Evolutionary conservation across 2,329 filamentous ascomycete genomes (phyloP).

Genomic region (Tympanopsis confertula): DNA sequence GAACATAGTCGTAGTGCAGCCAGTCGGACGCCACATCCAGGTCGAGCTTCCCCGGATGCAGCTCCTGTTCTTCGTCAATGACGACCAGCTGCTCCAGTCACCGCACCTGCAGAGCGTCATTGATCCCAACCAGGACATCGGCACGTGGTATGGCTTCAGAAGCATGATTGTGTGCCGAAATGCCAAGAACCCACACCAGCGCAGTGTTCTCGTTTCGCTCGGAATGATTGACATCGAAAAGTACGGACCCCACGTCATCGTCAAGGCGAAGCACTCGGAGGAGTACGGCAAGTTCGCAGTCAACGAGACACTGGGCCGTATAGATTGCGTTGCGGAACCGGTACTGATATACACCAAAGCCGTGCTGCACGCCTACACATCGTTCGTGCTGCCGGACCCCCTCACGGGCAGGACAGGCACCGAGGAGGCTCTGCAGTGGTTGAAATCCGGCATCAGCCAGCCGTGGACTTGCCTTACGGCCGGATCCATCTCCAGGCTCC

Average conservation of each 20-base stretch:
- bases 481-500: conserved; percentile 6
- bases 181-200: conserved; percentile 15
- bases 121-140: conserved; percentile 31
- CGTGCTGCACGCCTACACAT: conserved; percentile 35
- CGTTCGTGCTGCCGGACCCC: conserved; percentile 31
- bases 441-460: conserved; percentile 25
- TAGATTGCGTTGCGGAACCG: conserved; percentile 34
- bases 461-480: conserved; percentile 13
- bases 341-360: conserved; percentile 30
- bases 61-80: conserved; percentile 29
- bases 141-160: conserved; percentile 34
- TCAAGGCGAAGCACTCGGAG: conserved; percentile 18
- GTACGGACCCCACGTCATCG: conserved; percentile 19
- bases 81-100: conserved; percentile 19
- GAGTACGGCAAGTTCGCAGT: conserved; percentile 27
- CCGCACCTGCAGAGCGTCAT: conserved; percentile 25
- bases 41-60: conserved; percentile 29
- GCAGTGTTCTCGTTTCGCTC: conserved; percentile 30
- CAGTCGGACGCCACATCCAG: conserved; percentile 10
- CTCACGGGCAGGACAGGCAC: conserved; percentile 34
- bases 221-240: conserved; percentile 19
- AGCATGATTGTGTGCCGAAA: conserved; percentile 37
- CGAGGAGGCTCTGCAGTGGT: conserved; percentile 30
- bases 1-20: conserved; percentile 26
- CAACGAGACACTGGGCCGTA: conserved; percentile 28